A percentile compares a stretch with the other conserved stretches of the same genome.
phyloP scores from a whole-genome alignment of 352 stramenopile genomes.

The Thraustochytrium sp. region DNA sequence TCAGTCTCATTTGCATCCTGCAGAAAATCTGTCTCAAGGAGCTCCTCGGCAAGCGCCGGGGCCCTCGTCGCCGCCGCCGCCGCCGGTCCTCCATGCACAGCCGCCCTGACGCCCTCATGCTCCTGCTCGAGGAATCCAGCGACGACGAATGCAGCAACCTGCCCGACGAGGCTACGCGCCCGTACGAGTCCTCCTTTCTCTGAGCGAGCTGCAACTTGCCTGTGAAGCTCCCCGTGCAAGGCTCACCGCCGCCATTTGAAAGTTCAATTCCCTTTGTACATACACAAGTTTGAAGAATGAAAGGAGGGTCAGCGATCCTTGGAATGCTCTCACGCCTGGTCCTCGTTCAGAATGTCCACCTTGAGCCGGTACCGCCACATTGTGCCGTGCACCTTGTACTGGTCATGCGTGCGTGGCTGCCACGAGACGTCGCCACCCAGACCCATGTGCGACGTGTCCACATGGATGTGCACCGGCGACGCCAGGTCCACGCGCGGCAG shows the following conservation, averaged over 20 bases:
- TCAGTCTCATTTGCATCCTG: background rate
- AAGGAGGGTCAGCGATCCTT: background rate
- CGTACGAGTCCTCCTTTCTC: background rate
- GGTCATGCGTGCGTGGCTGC: slow-evolving; percentile 44
- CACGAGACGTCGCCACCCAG: slow-evolving; percentile 53
- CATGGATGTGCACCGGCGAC: slow-evolving; percentile 46
- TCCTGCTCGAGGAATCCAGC: background rate
- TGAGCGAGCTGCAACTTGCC: too few species aligned
- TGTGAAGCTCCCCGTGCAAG: background rate
- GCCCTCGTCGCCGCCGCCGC: background rate
- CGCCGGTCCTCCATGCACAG: background rate
- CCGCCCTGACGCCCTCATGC: background rate
- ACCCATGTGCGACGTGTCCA: slow-evolving; percentile 53
- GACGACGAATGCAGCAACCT: background rate
- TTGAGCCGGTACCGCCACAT: background rate
- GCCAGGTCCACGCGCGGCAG: slow-evolving; percentile 40
- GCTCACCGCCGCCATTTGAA: background rate
- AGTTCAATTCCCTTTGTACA: background rate
- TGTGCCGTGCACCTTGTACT: slow-evolving; percentile 24
- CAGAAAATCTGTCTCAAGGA: background rate
- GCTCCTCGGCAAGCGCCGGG: background rate
- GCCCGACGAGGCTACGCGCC: background rate
- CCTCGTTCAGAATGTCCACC: background rate
- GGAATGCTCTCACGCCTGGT: background rate
- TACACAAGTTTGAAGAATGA: background rate